Conservation (phyloP, 2,329 filamentous ascomycete genomes). For the Cladosporium sp. region DNA sequence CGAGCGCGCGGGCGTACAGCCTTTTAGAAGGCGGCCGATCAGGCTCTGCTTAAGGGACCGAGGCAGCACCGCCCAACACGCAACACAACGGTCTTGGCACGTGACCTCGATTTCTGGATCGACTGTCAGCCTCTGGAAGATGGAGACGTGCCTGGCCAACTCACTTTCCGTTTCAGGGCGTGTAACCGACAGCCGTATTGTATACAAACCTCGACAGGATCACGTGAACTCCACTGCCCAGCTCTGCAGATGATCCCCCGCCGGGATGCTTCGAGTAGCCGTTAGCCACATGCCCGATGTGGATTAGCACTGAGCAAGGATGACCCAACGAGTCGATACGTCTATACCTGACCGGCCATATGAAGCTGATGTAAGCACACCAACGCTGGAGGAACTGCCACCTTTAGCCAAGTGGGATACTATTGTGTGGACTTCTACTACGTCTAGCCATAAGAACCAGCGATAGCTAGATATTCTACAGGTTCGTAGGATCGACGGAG, state of each 20-base stretch:
- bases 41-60: background rate
- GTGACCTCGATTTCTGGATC: background rate
- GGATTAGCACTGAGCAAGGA: background rate
- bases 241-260: background rate
- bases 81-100: background rate
- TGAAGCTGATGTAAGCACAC: background rate
- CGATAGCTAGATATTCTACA: too few relatives aligned
- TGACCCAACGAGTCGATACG: background rate
- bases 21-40: slow-evolving; percentile 13
- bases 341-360: background rate
- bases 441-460: too few relatives aligned
- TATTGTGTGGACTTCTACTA: too few relatives aligned
- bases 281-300: background rate
- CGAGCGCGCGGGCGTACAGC: slow-evolving; percentile 3
- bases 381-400: background rate
- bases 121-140: background rate
- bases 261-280: background rate
- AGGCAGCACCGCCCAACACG: slow-evolving; percentile 8
- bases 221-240: background rate
- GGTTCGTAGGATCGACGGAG: too few relatives aligned
- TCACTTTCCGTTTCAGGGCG: background rate
- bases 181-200: background rate
- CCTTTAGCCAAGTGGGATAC: too few relatives aligned
- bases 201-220: background rate
- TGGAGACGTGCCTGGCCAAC: background rate